Conservation (phyloP, 1,284 basidiomycete genomes). For the Golubevia pallescens region DNA sequence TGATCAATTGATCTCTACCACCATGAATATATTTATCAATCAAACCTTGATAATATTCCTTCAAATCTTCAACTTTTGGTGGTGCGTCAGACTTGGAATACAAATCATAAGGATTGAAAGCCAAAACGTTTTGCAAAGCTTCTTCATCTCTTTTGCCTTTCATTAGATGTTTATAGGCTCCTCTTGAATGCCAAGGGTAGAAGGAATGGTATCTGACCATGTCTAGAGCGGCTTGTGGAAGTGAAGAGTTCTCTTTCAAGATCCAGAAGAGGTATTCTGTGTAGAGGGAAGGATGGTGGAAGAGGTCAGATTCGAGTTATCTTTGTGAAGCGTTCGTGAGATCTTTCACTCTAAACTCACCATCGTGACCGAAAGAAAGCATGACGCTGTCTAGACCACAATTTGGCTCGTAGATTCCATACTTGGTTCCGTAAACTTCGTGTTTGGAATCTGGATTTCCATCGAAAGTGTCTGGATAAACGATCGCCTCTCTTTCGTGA, state of each 20-base stretch:
- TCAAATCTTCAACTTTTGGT: constrained; percentile 72
- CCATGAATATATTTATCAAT: no score
- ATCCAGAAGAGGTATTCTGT: constrained; percentile 35
- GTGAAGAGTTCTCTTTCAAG: constrained; percentile 64
- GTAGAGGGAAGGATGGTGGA: neutral
- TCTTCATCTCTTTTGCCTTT: constrained; percentile 22
- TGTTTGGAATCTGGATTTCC: constrained; percentile 79
- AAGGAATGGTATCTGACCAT: constrained; percentile 95
- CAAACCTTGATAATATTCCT: constrained; percentile 80
- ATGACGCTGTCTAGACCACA: constrained; percentile 90
- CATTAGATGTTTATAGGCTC: constrained; percentile 78
- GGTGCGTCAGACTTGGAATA: constrained; percentile 84
- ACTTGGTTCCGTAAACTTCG: constrained; percentile 76
- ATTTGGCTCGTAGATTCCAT: constrained; percentile 80
- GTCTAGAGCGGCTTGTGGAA: constrained; percentile 80
- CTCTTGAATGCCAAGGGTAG: constrained; percentile 73
- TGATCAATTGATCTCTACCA: no score
- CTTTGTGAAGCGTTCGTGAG: no score
- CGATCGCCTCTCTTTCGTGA: constrained; percentile 18
- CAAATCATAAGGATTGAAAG: constrained; percentile 87
- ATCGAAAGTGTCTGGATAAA: constrained; percentile 80
- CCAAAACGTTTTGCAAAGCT: constrained; percentile 53
- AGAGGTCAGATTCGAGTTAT: no score
- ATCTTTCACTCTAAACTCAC: no score
- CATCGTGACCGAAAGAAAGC: constrained; percentile 89